A percentile compares a stretch with the other conserved stretches of the same genome.
Evolutionary conservation across 163 green algal species (phyloP).

Genomic region (Scenedesmus sp.): DNA sequence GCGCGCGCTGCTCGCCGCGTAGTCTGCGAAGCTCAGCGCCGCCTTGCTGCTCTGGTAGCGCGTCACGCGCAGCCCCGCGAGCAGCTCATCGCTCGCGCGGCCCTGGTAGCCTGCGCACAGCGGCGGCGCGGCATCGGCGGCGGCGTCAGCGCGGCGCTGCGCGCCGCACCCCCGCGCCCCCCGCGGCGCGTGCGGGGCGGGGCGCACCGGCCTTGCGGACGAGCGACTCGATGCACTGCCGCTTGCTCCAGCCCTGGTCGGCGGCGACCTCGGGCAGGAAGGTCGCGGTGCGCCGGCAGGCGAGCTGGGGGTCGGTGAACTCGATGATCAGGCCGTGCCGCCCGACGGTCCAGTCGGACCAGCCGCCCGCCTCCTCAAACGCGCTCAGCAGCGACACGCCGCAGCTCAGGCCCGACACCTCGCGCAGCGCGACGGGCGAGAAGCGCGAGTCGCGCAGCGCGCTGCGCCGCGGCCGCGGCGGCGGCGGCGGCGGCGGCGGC

Average conservation of each 20-base stretch:
- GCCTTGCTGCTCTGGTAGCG: constrained; percentile 34
- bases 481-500: no score
- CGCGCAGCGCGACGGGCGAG: constrained; percentile 15
- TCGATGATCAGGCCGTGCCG: constrained; percentile 44
- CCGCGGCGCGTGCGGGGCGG: no score
- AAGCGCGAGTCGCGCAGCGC: constrained; percentile 47
- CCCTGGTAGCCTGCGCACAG: constrained; percentile 1
- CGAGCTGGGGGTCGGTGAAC: constrained; percentile 42
- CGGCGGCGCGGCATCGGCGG: no score
- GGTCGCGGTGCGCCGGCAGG: constrained; percentile 39
- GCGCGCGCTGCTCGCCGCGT: constrained; percentile 7
- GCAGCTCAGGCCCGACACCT: constrained; percentile 41
- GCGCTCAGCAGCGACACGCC: constrained; percentile 37
- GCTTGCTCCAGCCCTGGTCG: constrained; percentile 41
- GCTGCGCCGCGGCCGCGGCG: constrained; percentile 6
- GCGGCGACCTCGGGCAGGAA: constrained; percentile 48
- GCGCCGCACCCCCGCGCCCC: no score
- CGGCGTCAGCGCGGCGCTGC: no score
- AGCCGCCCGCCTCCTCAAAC: constrained; percentile 33
- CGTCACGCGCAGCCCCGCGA: not conserved
- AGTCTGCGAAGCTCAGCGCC: not conserved
- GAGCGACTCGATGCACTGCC: constrained; percentile 41
- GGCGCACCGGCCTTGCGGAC: constrained; percentile 43
- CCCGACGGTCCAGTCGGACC: constrained; percentile 44
- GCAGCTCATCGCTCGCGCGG: not conserved